phyloP scores from a whole-genome alignment of 305 asterid species.

The Fraxinus ornus region DNA sequence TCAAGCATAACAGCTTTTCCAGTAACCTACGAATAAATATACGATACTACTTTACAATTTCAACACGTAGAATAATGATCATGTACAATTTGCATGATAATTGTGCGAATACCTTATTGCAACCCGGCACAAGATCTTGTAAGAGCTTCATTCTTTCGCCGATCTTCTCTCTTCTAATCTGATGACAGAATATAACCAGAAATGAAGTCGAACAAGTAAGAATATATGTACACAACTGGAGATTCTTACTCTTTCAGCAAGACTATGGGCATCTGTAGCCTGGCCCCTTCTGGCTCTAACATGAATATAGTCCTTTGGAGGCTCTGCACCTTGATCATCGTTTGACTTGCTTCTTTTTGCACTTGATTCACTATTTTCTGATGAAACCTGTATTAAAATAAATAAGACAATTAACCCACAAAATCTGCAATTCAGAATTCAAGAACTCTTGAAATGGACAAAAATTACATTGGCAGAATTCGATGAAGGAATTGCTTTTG shows the following conservation, averaged over 20 bases:
- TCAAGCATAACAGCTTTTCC: conserved; percentile 65
- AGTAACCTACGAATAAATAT: background rate
- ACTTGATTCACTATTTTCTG: conserved; percentile 35
- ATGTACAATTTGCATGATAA: background rate
- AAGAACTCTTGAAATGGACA: conserved; percentile 25
- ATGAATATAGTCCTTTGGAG: conserved; percentile 88
- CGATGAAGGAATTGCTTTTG: conserved; percentile 34
- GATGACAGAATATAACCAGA: background rate
- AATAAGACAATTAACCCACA: background rate
- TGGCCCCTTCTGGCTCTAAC: conserved; percentile 95
- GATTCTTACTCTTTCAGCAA: background rate
- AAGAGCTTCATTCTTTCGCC: conserved; percentile 84
- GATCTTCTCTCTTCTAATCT: conserved; percentile 91
- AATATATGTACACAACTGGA: background rate
- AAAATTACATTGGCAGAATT: conserved; percentile 30
- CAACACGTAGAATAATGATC: background rate
- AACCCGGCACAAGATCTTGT: conserved; percentile 95
- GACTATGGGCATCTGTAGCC: conserved; percentile 92
- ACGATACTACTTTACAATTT: background rate
- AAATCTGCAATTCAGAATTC: background rate
- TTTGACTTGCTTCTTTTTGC: conserved; percentile 44
- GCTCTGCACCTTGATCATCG: conserved; percentile 43
- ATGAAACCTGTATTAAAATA: conserved; percentile 27
- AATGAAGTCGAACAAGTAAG: background rate
- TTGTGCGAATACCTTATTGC: conserved; percentile 62